A percentile compares a stretch with the other conserved stretches of the same genome.
phyloP scores from a whole-genome alignment of 2,329 filamentous ascomycete species.

The Sclerotinia borealis region DNA sequence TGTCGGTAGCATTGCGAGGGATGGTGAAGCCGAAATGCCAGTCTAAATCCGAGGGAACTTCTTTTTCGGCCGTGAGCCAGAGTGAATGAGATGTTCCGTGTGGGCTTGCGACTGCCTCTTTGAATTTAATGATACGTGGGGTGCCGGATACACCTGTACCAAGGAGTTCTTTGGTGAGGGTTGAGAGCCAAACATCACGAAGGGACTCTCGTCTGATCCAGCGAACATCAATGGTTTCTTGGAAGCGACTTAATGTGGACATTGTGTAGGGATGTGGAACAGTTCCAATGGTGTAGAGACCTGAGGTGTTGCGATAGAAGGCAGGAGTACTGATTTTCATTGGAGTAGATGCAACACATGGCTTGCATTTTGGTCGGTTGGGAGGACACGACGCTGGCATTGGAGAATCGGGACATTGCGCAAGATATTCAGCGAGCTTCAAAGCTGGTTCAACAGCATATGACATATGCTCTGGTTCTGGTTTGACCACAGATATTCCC shows the following conservation, averaged over 20 bases:
- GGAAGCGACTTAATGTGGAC: slow-evolving; percentile 58
- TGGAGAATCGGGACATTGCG: slow-evolving; percentile 67
- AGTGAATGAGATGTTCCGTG: slow-evolving; percentile 58
- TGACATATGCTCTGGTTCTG: slow-evolving; percentile 68
- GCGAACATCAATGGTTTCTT: slow-evolving; percentile 52
- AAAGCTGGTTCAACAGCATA: slow-evolving; percentile 63
- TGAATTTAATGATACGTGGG: slow-evolving; percentile 66
- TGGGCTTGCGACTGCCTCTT: slow-evolving; percentile 71
- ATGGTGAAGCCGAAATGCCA: slow-evolving; percentile 87
- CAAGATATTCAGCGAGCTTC: slow-evolving; percentile 68
- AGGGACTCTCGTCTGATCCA: slow-evolving; percentile 62
- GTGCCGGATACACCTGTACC: slow-evolving; percentile 56
- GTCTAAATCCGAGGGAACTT: slow-evolving; percentile 60
- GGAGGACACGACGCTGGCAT: slow-evolving; percentile 77
- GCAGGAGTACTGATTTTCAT: slow-evolving; percentile 62
- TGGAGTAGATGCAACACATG: slow-evolving; percentile 60
- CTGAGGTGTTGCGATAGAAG: slow-evolving; percentile 64
- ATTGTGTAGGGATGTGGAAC: slow-evolving; percentile 91
- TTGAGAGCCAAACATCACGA: slow-evolving; percentile 73
- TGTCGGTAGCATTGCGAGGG: slow-evolving; percentile 49
- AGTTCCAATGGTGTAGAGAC: slow-evolving; percentile 73
- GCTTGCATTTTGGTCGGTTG: slow-evolving; percentile 66
- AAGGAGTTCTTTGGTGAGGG: slow-evolving; percentile 64
- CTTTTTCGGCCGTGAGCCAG: slow-evolving; percentile 72
- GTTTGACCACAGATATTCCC: slow-evolving; percentile 78